These are phyloP conservation scores for Boletus patriciae DNA, from an alignment of 768 basidiomycete genomes.

Conservation along the genomic window DNA sequence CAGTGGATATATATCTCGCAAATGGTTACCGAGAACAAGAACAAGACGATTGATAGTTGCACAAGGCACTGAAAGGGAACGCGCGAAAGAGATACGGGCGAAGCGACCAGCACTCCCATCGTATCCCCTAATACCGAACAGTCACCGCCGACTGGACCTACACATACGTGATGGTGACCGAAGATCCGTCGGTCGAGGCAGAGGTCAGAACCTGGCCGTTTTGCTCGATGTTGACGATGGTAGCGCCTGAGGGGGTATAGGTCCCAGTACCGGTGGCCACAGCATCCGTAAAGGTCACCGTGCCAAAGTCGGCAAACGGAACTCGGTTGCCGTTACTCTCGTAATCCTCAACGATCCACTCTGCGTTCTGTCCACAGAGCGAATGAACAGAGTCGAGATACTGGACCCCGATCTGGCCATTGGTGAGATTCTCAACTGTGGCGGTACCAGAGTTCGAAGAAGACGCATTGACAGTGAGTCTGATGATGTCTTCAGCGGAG, in stretches of 20 bases:
- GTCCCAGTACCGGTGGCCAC: background rate
- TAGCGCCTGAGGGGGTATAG: background rate
- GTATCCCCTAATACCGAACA: no score
- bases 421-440: conserved; percentile 8
- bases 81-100: background rate
- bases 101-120: no score
- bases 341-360: conserved; percentile 12
- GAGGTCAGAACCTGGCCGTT: background rate
- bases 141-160: background rate
- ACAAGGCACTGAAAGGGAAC: background rate
- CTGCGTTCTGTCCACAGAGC: conserved; percentile 5
- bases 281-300: conserved; percentile 6
- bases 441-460: conserved; percentile 1
- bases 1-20: background rate
- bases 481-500: conserved; percentile 5
- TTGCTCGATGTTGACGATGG: background rate
- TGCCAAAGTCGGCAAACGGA: conserved; percentile 5
- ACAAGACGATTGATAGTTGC: background rate
- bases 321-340: rapidly evolving
- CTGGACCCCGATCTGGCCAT: background rate
- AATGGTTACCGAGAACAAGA: background rate
- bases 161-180: background rate
- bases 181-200: background rate
- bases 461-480: background rate
- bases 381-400: background rate